These are phyloP conservation scores for Solanum aculeatissimum DNA, from an alignment of 305 asterid genomes.

Conservation along the genomic window DNA sequence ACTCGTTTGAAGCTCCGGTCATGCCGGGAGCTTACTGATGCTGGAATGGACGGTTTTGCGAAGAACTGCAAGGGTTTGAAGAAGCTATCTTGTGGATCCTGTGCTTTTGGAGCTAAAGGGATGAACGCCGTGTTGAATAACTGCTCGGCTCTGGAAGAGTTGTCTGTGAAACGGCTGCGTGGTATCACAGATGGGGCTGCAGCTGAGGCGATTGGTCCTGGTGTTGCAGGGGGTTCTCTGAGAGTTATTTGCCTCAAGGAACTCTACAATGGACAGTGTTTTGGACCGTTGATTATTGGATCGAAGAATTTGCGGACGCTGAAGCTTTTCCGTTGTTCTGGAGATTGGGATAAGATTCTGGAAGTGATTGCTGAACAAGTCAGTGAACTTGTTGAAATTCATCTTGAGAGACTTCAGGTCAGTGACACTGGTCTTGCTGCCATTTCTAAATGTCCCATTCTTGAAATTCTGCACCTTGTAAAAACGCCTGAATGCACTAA, in stretches of 20 bases:
- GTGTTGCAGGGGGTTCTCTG: slow-evolving; percentile 32
- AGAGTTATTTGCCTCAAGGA: slow-evolving; percentile 51
- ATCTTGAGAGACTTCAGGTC: slow-evolving; percentile 76
- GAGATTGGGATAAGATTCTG: slow-evolving; percentile 70
- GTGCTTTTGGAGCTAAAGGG: slow-evolving; percentile 64
- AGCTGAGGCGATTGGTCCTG: slow-evolving; percentile 47
- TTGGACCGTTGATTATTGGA: slow-evolving; percentile 52
- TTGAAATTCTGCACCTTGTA: slow-evolving; percentile 62
- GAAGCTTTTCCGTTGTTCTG: slow-evolving; percentile 65
- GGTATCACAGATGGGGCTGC: slow-evolving; percentile 45
- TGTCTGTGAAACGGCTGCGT: slow-evolving; percentile 59
- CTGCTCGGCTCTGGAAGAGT: slow-evolving; percentile 52
- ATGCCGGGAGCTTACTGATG: slow-evolving; percentile 60
- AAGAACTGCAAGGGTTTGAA: slow-evolving; percentile 45
- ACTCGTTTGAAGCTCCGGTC: slow-evolving; percentile 66
- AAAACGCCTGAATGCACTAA: slow-evolving; percentile 65
- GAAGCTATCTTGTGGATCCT: slow-evolving; percentile 68
- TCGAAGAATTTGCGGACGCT: slow-evolving; percentile 44
- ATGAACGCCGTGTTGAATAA: slow-evolving; percentile 53
- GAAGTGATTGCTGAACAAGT: slow-evolving; percentile 31
- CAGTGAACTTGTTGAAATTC: slow-evolving; percentile 45
- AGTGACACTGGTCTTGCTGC: slow-evolving; percentile 59
- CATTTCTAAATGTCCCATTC: slow-evolving; percentile 39
- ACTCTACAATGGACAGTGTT: slow-evolving; percentile 60
- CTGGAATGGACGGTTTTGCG: slow-evolving; percentile 44